Evolutionary conservation across 1,139 yeast genomes (phyloP), one percentile per base, ranked within the genome.

Genomic region (Diutina scorzettiae): DNA sequence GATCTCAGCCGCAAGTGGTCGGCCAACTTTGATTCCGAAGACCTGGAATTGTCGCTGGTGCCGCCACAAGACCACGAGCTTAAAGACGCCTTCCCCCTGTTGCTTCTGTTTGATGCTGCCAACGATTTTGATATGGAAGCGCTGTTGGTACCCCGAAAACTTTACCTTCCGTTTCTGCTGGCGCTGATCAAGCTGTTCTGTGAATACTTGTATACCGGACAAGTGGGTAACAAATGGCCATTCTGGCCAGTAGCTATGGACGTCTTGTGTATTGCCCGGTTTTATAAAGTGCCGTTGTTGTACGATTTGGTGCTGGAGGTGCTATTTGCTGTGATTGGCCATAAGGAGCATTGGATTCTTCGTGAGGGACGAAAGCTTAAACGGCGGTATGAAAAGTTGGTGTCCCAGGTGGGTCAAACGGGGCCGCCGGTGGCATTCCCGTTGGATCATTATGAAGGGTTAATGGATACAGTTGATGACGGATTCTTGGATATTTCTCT

Each of bases 151-250:
- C 91, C 93, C 14, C 65, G 93, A 46, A 69, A 77, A 18, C 56
- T 82, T 27, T 81, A 78, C 50, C 55, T 82, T 47, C 91, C 93
- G 5, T 80, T 78, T 60, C 58, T 78, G 2, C 75, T 81, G 1
- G 55, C 62, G 1, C 71, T 85, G 0, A 73, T 81, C 9, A 69
- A 67, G 44, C 86, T 85, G 1, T 73, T 81, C 50, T 66, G 81
- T 37, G 91, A 82, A 52, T 82, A 76, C 55, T 64, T 82, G 46
- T 81, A 79, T 52, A 81, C 89, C 6, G 93, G 91, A 1, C 87
- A 81, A 57, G 73, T 82, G 28, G 86, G 85, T 28, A 76, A 79
- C 45, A 78, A 74, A 50, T 81, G 89, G 89, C 59, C 69, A 12
- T 58, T 81, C 29, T 64, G 73, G 2, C 89, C 89, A 0, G 78